Evolutionary conservation across 129 eudicot species (phyloP), one percentile per base, ranked within the genome.

Genomic region (Flaveria brownii): DNA sequence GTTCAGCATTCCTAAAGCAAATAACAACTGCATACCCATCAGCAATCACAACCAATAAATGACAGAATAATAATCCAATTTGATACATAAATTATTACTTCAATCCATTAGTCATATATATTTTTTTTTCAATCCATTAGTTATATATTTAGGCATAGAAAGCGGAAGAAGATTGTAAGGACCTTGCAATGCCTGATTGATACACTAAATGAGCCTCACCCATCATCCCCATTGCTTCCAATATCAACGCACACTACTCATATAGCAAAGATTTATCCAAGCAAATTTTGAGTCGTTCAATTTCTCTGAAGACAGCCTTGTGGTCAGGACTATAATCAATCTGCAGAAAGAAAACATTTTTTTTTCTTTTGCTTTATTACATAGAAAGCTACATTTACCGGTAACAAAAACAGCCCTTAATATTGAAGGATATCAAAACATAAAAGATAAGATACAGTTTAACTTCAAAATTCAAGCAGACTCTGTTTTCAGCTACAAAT

Each of bases 131-230:
- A 36, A 4, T 0, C 41, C 41, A 0, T 36, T 36, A 36, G 41
- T 36, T 23, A 8, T 7, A 36, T 16, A 5, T 12, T 7, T 23
- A 52, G 30, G 13, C 62, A 39, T 9, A 77, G 9, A 16, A 0
- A 47, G 67, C 46, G 1, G 33, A 68, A 41, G 77, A 68, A 43
- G 26, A 50, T 49, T 30, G 61, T 56, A 66, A 59, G 26, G 49
- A 93, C 98, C 97, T 93, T 47, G 90, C 81, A 82, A 94, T 89
- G 73, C 99, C 99, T 26, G 82, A 71, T 55, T 84, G 85, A 86
- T 88, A 94, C 68, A 87, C 72, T 12, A 18, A 28, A 76, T 80
- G 78, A 28, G 99, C 99, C 42, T 94, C 97, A 36, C 66, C 47
- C 56, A 91, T 75, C 86, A 74, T 80, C 80, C 92, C 94, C 54